Evolutionary conservation across 1,284 basidiomycete species (phyloP).

Genomic region (Tilletia caries): DNA sequence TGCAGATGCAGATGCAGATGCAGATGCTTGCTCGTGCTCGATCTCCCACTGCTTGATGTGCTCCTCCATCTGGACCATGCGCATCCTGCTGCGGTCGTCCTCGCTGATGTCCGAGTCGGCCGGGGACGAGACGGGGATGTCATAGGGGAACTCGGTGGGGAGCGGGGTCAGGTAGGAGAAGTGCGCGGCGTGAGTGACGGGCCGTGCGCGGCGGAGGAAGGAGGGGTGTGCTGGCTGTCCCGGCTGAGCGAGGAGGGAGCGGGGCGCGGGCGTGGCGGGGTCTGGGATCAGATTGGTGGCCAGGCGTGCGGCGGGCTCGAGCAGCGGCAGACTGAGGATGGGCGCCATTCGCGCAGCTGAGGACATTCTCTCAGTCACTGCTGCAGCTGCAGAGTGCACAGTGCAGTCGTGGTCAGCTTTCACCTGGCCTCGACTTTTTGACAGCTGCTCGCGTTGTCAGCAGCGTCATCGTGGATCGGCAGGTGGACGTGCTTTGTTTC

Average conservation of each 20-base stretch:
- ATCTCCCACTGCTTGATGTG: slow-evolving; percentile 14
- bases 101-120: slow-evolving; percentile 24
- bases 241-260: slow-evolving; percentile 59
- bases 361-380: not conserved
- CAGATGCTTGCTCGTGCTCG: too few relatives aligned
- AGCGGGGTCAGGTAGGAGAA: slow-evolving; percentile 81
- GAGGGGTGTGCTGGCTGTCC: slow-evolving; percentile 30
- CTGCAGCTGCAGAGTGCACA: not conserved
- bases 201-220: slow-evolving; percentile 67
- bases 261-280: slow-evolving; percentile 60
- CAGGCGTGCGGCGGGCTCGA: slow-evolving; percentile 63
- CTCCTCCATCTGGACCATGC: slow-evolving; percentile 6
- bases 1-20: not conserved
- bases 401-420: too few relatives aligned
- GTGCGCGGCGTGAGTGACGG: slow-evolving; percentile 64
- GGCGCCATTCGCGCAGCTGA: not conserved
- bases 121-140: slow-evolving; percentile 58
- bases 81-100: slow-evolving; percentile 20
- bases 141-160: slow-evolving; percentile 79
- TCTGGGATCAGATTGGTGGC: slow-evolving; percentile 71
- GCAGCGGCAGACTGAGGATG: slow-evolving; percentile 62
- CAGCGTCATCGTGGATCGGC: too few relatives aligned
- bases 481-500: too few relatives aligned
- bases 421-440: too few relatives aligned
- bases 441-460: too few relatives aligned